Percentiles rank a stretch among this genome's conserved stretches.
These are phyloP conservation scores for Alternaria solani DNA, from an alignment of 2,329 filamentous ascomycete species.

Conservation along the genomic window DNA sequence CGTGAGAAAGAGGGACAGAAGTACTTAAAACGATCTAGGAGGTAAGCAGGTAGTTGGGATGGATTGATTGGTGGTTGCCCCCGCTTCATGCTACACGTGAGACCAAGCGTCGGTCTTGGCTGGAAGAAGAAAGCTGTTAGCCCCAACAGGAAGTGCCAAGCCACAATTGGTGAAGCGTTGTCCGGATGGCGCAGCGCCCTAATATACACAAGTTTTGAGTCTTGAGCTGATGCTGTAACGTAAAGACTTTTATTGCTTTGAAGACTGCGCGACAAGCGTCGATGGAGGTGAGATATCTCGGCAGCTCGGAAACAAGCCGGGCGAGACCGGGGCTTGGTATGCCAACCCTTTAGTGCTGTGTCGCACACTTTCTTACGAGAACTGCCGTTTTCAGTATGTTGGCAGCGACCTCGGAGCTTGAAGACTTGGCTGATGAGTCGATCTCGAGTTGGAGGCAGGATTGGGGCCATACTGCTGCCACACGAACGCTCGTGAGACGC, in stretches of 20 bases:
- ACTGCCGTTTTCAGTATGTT: slow-evolving; percentile 40
- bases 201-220: background rate
- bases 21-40: background rate
- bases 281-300: background rate
- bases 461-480: background rate
- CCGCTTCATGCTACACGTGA: slow-evolving; percentile 16
- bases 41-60: background rate
- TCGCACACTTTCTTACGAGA: slow-evolving; percentile 32
- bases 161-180: slow-evolving; percentile 16
- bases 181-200: slow-evolving; percentile 6
- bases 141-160: slow-evolving; percentile 34
- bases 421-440: slow-evolving; percentile 21
- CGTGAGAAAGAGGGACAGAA: slow-evolving; percentile 24
- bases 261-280: background rate
- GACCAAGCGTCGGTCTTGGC: slow-evolving; percentile 30
- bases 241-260: background rate
- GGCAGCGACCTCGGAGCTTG: slow-evolving; percentile 17
- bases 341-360: slow-evolving; percentile 50
- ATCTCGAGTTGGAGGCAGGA: background rate
- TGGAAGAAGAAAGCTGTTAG: slow-evolving; percentile 25
- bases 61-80: slow-evolving; percentile 11
- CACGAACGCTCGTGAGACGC: background rate
- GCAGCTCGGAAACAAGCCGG: slow-evolving; percentile 24
- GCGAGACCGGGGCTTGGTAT: slow-evolving; percentile 40
- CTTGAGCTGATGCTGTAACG: background rate